Evolutionary conservation across 306 rosid genomes (phyloP).

Genomic region (Citrullus amarus): DNA sequence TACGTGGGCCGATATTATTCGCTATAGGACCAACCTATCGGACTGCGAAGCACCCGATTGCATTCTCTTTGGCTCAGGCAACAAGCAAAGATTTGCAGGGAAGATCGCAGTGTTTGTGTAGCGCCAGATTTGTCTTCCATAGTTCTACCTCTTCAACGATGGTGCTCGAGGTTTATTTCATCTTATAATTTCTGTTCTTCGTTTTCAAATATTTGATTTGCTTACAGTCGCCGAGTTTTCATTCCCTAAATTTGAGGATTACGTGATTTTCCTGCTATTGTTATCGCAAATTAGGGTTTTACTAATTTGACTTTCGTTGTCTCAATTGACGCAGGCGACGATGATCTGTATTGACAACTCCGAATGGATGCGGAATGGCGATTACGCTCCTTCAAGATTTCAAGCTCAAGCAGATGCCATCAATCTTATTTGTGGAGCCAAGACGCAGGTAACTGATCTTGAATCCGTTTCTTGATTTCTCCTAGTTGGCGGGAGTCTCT

Average conservation of each 20-base stretch:
- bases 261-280: background rate
- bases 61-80: background rate
- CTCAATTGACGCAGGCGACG: constrained; percentile 44
- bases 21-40: background rate
- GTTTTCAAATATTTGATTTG: background rate
- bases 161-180: constrained; percentile 77
- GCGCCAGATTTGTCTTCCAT: constrained; percentile 8
- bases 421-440: constrained; percentile 90
- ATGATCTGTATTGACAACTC: constrained; percentile 96
- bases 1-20: background rate
- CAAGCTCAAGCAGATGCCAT: constrained; percentile 88
- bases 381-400: constrained; percentile 74
- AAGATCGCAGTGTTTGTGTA: background rate
- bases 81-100: background rate
- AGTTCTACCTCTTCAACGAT: constrained; percentile 27
- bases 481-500: constrained; percentile 6
- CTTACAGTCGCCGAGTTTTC: background rate
- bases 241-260: background rate
- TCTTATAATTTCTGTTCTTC: background rate
- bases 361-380: constrained; percentile 98
- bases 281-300: constrained; percentile 34
- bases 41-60: background rate
- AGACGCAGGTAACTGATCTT: constrained; percentile 57
- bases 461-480: background rate
- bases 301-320: background rate